Conservation (phyloP, 495 filamentous ascomycete genomes). For the Penicillium herquei region DNA sequence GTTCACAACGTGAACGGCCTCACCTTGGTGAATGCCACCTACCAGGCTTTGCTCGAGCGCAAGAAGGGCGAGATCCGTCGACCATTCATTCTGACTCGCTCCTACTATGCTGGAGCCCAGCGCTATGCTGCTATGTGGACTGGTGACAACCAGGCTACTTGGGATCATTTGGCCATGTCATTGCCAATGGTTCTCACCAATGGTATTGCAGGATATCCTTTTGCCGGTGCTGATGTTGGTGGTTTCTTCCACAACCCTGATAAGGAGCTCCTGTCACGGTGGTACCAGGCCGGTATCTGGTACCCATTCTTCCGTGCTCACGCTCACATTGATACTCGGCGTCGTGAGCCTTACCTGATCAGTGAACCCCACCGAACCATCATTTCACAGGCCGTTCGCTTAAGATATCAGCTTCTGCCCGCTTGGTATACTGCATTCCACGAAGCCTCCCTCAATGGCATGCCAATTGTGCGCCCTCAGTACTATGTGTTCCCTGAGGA, state of each 20-base stretch:
- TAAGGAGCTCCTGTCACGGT: slow-evolving; percentile 84
- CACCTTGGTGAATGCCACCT: slow-evolving; percentile 91
- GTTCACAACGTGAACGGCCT: slow-evolving; percentile 93
- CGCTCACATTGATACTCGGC: slow-evolving; percentile 92
- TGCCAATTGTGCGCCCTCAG: slow-evolving; percentile 84
- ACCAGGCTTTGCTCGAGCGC: slow-evolving; percentile 74
- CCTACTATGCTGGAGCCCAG: slow-evolving; percentile 88
- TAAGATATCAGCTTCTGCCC: slow-evolving; percentile 86
- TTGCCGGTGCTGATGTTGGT: slow-evolving; percentile 92
- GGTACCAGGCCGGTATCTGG: slow-evolving; percentile 97
- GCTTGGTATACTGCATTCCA: slow-evolving; percentile 98
- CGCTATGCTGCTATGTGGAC: slow-evolving; percentile 96
- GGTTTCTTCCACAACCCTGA: slow-evolving; percentile 97
- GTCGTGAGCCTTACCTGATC: slow-evolving; percentile 87
- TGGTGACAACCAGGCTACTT: slow-evolving; percentile 90
- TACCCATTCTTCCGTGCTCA: slow-evolving; percentile 99
- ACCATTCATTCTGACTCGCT: slow-evolving; percentile 89
- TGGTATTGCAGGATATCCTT: slow-evolving; percentile 90
- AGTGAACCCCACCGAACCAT: slow-evolving; percentile 83
- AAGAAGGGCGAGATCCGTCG: slow-evolving; percentile 75
- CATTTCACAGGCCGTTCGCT: slow-evolving; percentile 80
- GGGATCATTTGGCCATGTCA: slow-evolving; percentile 82
- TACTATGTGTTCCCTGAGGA: slow-evolving; percentile 90
- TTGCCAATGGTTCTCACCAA: slow-evolving; percentile 92
- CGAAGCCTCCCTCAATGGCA: slow-evolving; percentile 75